These are phyloP conservation scores for Salvia sclarea DNA, from an alignment of 305 asterid species.

Conservation along the genomic window DNA sequence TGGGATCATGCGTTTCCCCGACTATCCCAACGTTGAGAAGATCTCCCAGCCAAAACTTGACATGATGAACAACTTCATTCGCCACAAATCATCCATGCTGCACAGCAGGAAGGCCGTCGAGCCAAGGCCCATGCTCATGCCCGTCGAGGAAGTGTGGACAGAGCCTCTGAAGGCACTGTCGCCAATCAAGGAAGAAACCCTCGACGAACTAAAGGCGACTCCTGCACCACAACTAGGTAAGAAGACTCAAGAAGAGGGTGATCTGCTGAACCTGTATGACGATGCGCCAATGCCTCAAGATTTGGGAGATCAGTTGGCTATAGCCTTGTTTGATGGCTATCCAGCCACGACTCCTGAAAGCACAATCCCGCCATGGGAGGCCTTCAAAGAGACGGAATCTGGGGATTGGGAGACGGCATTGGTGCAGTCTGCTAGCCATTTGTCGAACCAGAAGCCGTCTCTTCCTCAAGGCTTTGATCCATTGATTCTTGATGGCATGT, in stretches of 20 bases:
- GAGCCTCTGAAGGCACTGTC: slow-evolving; percentile 4
- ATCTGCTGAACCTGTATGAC: slow-evolving; percentile 64
- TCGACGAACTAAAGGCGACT: slow-evolving; percentile 12
- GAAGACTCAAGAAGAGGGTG: slow-evolving; percentile 48
- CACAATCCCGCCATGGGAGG: slow-evolving; percentile 62
- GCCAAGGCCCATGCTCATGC: slow-evolving; percentile 32
- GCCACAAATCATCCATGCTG: slow-evolving; percentile 54
- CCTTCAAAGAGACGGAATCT: slow-evolving; percentile 52
- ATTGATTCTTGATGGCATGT: slow-evolving; percentile 61
- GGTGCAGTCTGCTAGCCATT: slow-evolving; percentile 66
- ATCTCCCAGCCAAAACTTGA: slow-evolving; percentile 72
- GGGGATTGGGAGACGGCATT: slow-evolving; percentile 78
- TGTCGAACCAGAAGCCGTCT: slow-evolving; percentile 55
- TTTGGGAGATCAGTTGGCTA: slow-evolving; percentile 53
- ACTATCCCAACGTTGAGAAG: slow-evolving; percentile 70
- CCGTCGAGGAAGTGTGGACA: slow-evolving; percentile 26
- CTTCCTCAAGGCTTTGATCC: slow-evolving; percentile 64
- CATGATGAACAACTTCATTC: slow-evolving; percentile 71
- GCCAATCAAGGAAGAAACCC: slow-evolving; percentile 26
- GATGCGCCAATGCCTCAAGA: slow-evolving; percentile 49
- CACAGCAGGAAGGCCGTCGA: slow-evolving; percentile 30
- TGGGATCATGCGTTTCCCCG: slow-evolving; percentile 57
- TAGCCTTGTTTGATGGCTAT: slow-evolving; percentile 60
- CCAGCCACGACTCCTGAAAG: slow-evolving; percentile 37
- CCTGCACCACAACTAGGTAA: slow-evolving; percentile 7